Evolutionary conservation across 2,329 filamentous ascomycete genomes (phyloP).

Genomic region (Penicillium sp.): DNA sequence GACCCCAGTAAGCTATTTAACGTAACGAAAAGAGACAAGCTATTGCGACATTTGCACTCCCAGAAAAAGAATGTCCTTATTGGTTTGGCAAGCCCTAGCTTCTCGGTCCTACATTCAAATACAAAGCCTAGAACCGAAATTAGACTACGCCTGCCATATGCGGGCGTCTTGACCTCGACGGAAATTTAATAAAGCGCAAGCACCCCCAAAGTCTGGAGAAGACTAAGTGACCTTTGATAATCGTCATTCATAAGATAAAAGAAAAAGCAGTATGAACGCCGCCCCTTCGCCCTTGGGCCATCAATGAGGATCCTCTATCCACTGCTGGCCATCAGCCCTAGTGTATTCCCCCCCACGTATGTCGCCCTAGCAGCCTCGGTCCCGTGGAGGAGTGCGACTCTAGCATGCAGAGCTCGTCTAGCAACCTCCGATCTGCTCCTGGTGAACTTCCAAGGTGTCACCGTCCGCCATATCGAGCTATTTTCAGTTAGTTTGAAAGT

Average conservation of each 20-base stretch:
- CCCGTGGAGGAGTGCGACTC: neutral
- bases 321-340: neutral
- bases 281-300: constrained; percentile 4
- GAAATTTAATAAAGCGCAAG: constrained; percentile 4
- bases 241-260: constrained; percentile 16
- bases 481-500: constrained; percentile 10
- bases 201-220: constrained; percentile 3
- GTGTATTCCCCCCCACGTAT: neutral
- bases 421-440: constrained; percentile 85
- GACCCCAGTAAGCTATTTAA: neutral
- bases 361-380: neutral
- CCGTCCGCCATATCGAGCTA: constrained; percentile 96
- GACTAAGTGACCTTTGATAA: constrained; percentile 10
- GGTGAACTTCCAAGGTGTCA: constrained; percentile 92
- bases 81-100: neutral
- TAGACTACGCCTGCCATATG: neutral
- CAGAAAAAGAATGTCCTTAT: no score
- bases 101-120: neutral
- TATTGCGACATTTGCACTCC: no score
- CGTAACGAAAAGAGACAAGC: neutral
- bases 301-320: neutral
- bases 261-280: constrained; percentile 12
- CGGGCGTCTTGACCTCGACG: neutral
- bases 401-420: neutral
- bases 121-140: no score